Percentiles rank a stretch among this genome's conserved stretches.
These are phyloP conservation scores for Ogataea angusta DNA, from an alignment of 805 yeast genomes.

Conservation along the genomic window DNA sequence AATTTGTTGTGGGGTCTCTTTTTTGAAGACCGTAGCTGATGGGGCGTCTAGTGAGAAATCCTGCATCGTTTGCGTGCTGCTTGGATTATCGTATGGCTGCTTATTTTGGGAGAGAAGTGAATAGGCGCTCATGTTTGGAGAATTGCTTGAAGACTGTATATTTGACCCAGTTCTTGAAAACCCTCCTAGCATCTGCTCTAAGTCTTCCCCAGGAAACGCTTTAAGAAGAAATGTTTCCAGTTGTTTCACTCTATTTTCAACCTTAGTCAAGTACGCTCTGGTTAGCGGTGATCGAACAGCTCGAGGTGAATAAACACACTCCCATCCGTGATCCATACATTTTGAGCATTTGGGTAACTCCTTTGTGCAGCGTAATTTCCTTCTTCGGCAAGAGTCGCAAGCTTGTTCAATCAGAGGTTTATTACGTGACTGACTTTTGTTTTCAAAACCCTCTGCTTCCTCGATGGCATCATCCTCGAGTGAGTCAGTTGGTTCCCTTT, in stretches of 20 bases:
- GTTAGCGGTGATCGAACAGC: slow-evolving; percentile 78
- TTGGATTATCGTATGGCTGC: neutral
- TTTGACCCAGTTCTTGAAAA: slow-evolving; percentile 15
- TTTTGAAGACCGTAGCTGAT: neutral
- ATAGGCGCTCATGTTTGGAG: slow-evolving; percentile 17
- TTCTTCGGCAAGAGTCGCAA: slow-evolving; percentile 80
- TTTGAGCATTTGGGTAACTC: slow-evolving; percentile 73
- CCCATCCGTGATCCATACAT: slow-evolving; percentile 69
- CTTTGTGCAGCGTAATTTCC: slow-evolving; percentile 79
- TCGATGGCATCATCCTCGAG: slow-evolving; percentile 2
- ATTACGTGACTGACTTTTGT: neutral
- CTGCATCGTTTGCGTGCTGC: neutral
- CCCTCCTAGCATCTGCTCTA: slow-evolving; percentile 35
- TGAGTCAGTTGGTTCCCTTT: slow-evolving; percentile 1
- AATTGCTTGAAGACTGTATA: slow-evolving; percentile 11
- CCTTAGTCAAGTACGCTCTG: slow-evolving; percentile 72
- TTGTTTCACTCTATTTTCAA: slow-evolving; percentile 54
- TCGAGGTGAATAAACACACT: slow-evolving; percentile 75
- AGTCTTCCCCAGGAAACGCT: slow-evolving; percentile 42
- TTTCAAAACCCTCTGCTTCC: neutral
- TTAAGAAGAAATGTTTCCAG: slow-evolving; percentile 44
- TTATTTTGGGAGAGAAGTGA: neutral
- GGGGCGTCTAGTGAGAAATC: neutral
- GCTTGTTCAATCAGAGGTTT: slow-evolving; percentile 46
- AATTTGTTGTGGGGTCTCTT: slow-evolving; percentile 6